Percentiles rank a stretch among this genome's conserved stretches.
phyloP scores from a whole-genome alignment of 1,284 basidiomycete genomes.

The Ceratobasidium sp. region DNA sequence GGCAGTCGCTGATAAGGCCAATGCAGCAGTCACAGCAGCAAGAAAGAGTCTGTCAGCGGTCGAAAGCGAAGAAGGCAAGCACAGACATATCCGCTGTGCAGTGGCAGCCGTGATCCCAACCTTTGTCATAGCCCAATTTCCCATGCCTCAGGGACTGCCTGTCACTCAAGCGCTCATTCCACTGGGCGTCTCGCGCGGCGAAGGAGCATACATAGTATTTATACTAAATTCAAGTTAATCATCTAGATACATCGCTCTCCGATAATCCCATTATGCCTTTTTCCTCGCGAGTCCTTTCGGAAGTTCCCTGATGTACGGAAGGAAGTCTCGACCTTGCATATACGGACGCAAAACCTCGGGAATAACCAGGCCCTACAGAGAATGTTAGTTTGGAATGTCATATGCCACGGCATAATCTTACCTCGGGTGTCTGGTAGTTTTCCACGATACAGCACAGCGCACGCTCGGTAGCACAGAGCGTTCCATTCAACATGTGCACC shows the following conservation, averaged over 20 bases:
- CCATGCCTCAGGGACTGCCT: slow-evolving; percentile 29
- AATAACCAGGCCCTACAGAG: slow-evolving; percentile 77
- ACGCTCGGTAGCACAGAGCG: slow-evolving; percentile 94
- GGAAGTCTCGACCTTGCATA: slow-evolving; percentile 94
- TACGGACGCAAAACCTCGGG: slow-evolving; percentile 91
- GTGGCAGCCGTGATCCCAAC: slow-evolving; percentile 1
- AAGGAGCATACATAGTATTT: neutral
- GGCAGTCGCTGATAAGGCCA: neutral
- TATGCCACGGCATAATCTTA: slow-evolving; percentile 51
- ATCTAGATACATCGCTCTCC: neutral
- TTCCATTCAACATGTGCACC: slow-evolving; percentile 98
- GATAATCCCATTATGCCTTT: slow-evolving; percentile 48
- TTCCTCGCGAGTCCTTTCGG: slow-evolving; percentile 82
- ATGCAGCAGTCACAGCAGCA: neutral
- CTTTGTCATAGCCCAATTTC: slow-evolving; percentile 24
- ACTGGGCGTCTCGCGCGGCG: neutral
- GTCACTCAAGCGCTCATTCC: neutral
- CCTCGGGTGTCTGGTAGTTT: slow-evolving; percentile 96
- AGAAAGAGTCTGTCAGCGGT: neutral
- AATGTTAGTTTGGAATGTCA: neutral
- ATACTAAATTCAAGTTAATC: neutral
- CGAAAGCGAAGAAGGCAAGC: neutral
- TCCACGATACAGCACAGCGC: slow-evolving; percentile 98
- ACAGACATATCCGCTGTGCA: neutral
- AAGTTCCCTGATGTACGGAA: slow-evolving; percentile 85